Evolutionary conservation across 2,329 filamentous ascomycete genomes (phyloP), one percentile per base, ranked within the genome.

Genomic region (Ceratocystis ficicola): DNA sequence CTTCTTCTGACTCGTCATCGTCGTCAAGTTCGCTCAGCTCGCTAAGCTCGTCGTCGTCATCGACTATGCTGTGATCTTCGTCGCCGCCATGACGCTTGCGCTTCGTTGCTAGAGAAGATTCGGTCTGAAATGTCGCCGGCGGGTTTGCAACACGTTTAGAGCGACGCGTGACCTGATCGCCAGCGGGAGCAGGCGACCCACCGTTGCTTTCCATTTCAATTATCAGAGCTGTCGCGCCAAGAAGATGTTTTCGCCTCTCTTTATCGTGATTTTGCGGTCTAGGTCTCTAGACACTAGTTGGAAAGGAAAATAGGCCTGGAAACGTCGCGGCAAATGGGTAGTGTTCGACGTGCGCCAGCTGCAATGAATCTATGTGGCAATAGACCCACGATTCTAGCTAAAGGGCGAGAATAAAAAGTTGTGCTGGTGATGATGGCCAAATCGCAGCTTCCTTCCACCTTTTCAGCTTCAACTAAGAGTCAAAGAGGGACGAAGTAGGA

Each of bases 81-180:
- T 72, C 76, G 57, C 79, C 77, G 65, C 76, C 75, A 63, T 80
- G 79, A 44, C 81, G 79, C 75, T 87, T 86, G 73, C 84, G 81
- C 75, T 86, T 86, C 62, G 78, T 72, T 59, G 78, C 76, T 60
- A 70, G 70, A 52, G 73, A 67, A 65, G 72, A 68, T 68, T 85
- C 80, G 65, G 82, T 80, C 66, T 77, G 77, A 75, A 84, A 86
- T 73, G 12, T 86, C 86, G 72, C 80, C 74, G 59, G 84, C 83
- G 44, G 77, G 72, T 78, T 82, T 69, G 83, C 79, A 77, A 85
- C 84, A 83, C 84, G 84, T 83, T 84, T 83, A 46, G 86, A 88
- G 70, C 84, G 83, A 74, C 86, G 85, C 81, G 81, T 75, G 80
- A 78, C 72, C 78, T 55, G 36, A 17, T 64, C 65, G 62, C 52